Conservation (phyloP, 345 rosid species). For the Erodium maritimum region DNA sequence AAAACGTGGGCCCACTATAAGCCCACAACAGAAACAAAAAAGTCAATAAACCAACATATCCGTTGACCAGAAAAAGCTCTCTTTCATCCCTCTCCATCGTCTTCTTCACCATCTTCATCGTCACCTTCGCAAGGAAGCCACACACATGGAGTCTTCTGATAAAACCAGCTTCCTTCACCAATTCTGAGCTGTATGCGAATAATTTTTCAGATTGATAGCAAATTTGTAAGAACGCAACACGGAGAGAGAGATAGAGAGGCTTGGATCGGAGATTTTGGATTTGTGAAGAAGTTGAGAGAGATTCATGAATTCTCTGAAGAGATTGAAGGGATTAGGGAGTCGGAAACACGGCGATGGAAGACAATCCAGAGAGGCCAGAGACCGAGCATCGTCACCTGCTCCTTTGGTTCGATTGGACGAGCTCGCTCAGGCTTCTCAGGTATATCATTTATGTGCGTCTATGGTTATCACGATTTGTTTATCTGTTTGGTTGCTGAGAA, state of each 20-base stretch:
- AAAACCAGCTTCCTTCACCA: too few relatives aligned
- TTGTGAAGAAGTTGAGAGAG: not conserved
- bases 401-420: conserved; percentile 41
- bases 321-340: conserved; percentile 46
- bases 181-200: too few relatives aligned
- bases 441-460: conserved; percentile 7
- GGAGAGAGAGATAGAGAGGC: not conserved
- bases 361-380: not conserved
- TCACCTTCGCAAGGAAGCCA: too few relatives aligned
- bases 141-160: too few relatives aligned
- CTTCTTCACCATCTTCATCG: too few relatives aligned
- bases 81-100: too few relatives aligned
- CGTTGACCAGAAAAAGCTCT: too few relatives aligned
- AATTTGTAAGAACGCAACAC: not conserved
- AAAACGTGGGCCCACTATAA: too few relatives aligned
- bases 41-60: too few relatives aligned
- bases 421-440: conserved; percentile 73
- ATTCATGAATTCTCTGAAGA: conserved; percentile 42
- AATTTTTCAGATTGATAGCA: not conserved
- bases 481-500: not conserved
- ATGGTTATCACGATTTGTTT: not conserved
- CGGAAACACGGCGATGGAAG: conserved; percentile 36
- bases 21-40: too few relatives aligned
- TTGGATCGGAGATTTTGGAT: not conserved
- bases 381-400: conserved; percentile 35